Evolutionary conservation across 2,329 filamentous ascomycete genomes (phyloP), one percentile per base, ranked within the genome.

Genomic region (Pezicula carpinea): DNA sequence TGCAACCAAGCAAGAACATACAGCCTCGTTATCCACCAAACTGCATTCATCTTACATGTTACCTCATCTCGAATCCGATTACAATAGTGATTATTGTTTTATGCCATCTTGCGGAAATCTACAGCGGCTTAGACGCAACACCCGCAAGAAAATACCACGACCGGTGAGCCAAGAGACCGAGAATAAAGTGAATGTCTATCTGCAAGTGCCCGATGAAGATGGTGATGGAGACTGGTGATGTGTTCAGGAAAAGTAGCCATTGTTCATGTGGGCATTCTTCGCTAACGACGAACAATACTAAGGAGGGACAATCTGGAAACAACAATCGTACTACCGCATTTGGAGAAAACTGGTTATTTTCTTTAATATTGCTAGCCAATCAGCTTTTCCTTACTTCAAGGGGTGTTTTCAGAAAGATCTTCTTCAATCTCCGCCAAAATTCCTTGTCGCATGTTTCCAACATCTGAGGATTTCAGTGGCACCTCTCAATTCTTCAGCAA

Each of bases 231-330:
- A n/a, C n/a, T n/a, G n/a, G n/a, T n/a, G n/a, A n/a, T n/a, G n/a
- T n/a, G n/a, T n/a, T n/a, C n/a, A n/a, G n/a, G n/a, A n/a, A n/a
- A n/a, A n/a, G n/a, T n/a, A n/a, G n/a, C 14, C 35, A 39, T 33
- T 43, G 29, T 17, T 44, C n/a, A n/a, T 11, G 13, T 44, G 3
- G 4, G 2, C 31, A 23, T 46, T 35, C 18, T 31, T 53, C 51
- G 51, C 48, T 51, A 39, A 50, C 35, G 35, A 44, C 34, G 50
- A 54, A 54, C 52, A 54, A 54, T 54, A 42, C n/a, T 48, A 52
- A 54, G 43, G 49, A 38, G 36, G 18, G 33, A 22, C 38, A 19
- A 35, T n/a, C 47, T 35, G n/a, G 33, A 15, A 35, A 23, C 34
- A 34, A 42, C 15, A 39, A 35, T 4, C 43, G 17, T n/a, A 43